Conservation (phyloP, 1,284 basidiomycete genomes). For the Leccinum solheimii region DNA sequence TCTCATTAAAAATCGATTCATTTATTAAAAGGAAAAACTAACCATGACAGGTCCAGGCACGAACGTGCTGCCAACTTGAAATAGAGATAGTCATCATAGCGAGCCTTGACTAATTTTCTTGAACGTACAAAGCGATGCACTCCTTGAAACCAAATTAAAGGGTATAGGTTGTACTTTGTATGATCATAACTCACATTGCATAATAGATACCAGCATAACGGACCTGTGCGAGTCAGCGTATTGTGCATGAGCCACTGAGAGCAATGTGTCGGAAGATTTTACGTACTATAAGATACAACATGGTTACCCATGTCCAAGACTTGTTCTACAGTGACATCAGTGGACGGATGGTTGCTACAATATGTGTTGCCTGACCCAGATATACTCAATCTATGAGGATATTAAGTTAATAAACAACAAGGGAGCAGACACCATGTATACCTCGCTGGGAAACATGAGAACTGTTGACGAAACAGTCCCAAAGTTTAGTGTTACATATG, state of each 20-base stretch:
- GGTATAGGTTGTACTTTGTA: not conserved
- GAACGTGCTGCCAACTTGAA: not conserved
- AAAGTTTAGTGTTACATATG: not conserved
- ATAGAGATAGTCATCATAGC: not conserved
- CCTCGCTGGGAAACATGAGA: no score
- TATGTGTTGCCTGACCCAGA: not conserved
- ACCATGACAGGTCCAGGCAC: not conserved
- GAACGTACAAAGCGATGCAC: fast-evolving
- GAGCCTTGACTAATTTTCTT: not conserved
- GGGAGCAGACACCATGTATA: no score
- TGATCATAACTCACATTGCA: not conserved
- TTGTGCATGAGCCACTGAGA: not conserved
- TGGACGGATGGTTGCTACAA: not conserved
- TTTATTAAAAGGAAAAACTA: not conserved
- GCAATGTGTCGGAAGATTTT: no score
- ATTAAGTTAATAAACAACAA: not conserved
- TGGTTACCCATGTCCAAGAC: no score
- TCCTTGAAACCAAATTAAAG: not conserved
- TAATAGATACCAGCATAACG: not conserved
- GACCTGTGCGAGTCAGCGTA: not conserved
- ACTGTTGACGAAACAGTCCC: no score
- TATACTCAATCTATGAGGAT: not conserved
- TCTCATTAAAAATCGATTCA: not conserved
- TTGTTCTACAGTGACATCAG: not conserved
- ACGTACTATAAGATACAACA: no score